Evolutionary conservation across 495 filamentous ascomycete genomes (phyloP), one percentile per base, ranked within the genome.

Genomic region (Podospora didyma): DNA sequence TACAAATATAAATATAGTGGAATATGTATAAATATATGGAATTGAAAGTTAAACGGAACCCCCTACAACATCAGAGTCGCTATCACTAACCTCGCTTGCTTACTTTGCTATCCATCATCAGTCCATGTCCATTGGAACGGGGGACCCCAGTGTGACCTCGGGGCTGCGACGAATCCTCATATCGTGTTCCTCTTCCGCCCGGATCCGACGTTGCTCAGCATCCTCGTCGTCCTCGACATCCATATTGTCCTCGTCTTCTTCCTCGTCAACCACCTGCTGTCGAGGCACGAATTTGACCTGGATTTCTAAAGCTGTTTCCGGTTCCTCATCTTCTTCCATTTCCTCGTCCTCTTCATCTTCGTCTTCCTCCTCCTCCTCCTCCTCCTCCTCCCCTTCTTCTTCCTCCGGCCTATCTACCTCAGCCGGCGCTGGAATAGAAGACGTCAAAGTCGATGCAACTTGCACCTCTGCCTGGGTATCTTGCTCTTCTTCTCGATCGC

Each of bases 121-220:
- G 23, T 68, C 65, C 35, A 56, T 64, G 22, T 70, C 66, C 66
- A 67, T 69, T 34, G 68, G 63, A 2, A 58, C 57, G 1, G 68
- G 68, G 20, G 68, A 70, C 0, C 68, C 68, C 2, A 70, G 62
- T 11, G 62, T 63, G n/a, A 70, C 68, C 44, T 70, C 66, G 6
- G 65, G 61, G n/a, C 56, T 57, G 23, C 49, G 58, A 31, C 48
- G 53, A 4, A 59, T 11, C 24, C 56, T 42, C 19, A 57, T 26
- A 37, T 41, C 45, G n/a, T 53, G 34, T 20, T 37, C 50, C 9
- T 60, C 58, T 7, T 60, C 46, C 9, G 26, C 26, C 26, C 26
- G 3, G 26, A 31, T 31, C 26, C 9, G 26, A 9, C 26, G 26
- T 31, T 31, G 26, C 9, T 31, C 26, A 4, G 26, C 26, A 31